Base-by-base conservation (phyloP, 345 rosid species). In the Bruguiera sexangula region DNA sequence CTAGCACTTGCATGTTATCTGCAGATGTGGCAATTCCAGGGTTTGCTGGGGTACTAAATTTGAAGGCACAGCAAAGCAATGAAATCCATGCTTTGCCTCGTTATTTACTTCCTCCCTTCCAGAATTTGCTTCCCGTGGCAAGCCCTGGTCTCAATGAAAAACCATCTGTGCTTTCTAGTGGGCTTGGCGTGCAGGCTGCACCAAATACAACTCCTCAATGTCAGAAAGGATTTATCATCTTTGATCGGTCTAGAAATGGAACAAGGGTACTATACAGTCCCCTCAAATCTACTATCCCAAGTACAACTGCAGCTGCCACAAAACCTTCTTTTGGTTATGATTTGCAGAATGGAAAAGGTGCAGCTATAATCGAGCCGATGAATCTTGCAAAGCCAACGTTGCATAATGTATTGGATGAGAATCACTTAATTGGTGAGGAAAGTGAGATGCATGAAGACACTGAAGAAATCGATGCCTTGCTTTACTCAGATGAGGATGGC, bases 71-170 rank as follows among this genome's bases (percentile, higher is more conserved):
- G 62, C 85, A 63, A 75, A 66, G 53, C 54, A 76, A 80, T 78
- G 82, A 78, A 75, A 68, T 81, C 71, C 66, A 66, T 30, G 78
- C 74, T 63, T 78, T 79, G 80, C 84, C 73, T 77, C 86, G 77
- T 61, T 60, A 73, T 79, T 74, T 73, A 31, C 77, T 81, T 55
- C 76, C 86, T 34, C 63, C 59, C 59, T 57, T 74, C 66, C 85
- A 73, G 66, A 81, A 85, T 27, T 75, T 77, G 36, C 65, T 76
- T 71, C 81, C 76, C 19, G 62, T 60, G 73, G 67, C 68, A 2
- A 72, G 57, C 72, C 69, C 84, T 51, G 67, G 52, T 75, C 79
- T 68, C 51, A 76, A 65, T 43, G 84, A 78, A 60, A 80, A 69
- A 68, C 67, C 61, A 10, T 66, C 80, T 69, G 59, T 78, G n/a